Evolutionary conservation across 805 yeast species (phyloP).

Genomic region (Sugiyamaella marilandica): DNA sequence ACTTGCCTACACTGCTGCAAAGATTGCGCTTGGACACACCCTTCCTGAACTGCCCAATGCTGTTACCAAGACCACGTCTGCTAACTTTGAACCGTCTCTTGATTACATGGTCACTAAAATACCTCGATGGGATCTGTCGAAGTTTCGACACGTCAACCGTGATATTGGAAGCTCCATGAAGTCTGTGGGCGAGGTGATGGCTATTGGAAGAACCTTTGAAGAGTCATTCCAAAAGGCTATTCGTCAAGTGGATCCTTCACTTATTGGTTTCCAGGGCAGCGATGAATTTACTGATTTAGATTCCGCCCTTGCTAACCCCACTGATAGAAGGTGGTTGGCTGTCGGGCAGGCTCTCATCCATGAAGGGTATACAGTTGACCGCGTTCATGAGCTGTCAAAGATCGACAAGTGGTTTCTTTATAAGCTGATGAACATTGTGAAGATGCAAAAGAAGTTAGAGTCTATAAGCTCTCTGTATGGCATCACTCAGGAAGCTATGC

Average conservation of each 20-base stretch:
- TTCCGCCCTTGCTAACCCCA: constrained; percentile 72
- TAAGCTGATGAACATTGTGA: constrained; percentile 89
- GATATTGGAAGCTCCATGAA: constrained; percentile 95
- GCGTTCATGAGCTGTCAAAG: constrained; percentile 84
- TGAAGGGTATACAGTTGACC: constrained; percentile 86
- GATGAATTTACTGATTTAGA: constrained; percentile 69
- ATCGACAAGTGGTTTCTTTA: constrained; percentile 94
- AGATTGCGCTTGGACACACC: constrained; percentile 90
- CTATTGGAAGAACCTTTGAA: constrained; percentile 95
- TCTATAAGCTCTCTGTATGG: constrained; percentile 52
- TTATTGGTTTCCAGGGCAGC: constrained; percentile 81
- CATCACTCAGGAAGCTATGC: constrained; percentile 63
- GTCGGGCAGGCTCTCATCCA: constrained; percentile 95
- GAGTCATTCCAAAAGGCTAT: constrained; percentile 97
- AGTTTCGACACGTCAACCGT: constrained; percentile 92
- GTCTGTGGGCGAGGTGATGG: constrained; percentile 99
- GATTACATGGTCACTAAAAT: constrained; percentile 96
- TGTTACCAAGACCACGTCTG: constrained; percentile 92
- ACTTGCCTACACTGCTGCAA: constrained; percentile 97
- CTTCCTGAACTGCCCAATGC: constrained; percentile 94
- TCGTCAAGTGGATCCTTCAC: constrained; percentile 90
- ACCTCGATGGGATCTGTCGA: constrained; percentile 96
- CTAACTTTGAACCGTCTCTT: constrained; percentile 94
- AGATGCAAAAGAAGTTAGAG: constrained; percentile 79
- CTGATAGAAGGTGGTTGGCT: constrained; percentile 96